Conservation (phyloP, 192 early-diverging fungal genomes). For the Spinellus fusiger region DNA sequence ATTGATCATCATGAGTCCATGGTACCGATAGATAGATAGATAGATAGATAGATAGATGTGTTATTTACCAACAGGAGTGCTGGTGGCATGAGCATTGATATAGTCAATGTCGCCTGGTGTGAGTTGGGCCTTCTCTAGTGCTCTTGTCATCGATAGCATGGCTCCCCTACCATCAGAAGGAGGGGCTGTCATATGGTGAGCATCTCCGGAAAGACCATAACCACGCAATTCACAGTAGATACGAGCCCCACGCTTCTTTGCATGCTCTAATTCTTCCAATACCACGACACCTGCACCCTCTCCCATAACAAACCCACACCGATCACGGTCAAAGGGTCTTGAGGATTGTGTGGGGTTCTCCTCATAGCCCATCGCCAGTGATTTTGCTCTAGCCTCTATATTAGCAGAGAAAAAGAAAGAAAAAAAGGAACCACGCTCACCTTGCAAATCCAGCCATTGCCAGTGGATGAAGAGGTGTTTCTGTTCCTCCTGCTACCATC, state of each 20-base stretch:
- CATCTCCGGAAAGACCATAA: conserved; percentile 90
- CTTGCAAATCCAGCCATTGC: conserved; percentile 82
- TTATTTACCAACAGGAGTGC: conserved; percentile 65
- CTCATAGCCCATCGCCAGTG: conserved; percentile 80
- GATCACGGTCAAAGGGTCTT: conserved; percentile 82
- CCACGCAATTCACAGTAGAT: conserved; percentile 89
- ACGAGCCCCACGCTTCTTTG: conserved; percentile 70
- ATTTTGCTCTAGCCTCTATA: conserved; percentile 49
- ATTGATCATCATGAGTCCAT: no score
- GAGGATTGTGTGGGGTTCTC: conserved; percentile 73
- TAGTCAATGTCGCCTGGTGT: conserved; percentile 67
- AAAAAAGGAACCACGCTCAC: background rate
- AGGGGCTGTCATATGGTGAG: conserved; percentile 91
- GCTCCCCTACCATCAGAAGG: conserved; percentile 82
- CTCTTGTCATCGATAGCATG: conserved; percentile 78
- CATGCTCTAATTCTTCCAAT: conserved; percentile 87
- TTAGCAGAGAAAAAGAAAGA: background rate
- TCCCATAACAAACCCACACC: conserved; percentile 92
- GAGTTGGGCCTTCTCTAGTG: conserved; percentile 59
- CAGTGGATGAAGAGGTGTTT: conserved; percentile 80
- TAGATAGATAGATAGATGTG: background rate
- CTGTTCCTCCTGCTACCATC: conserved; percentile 90
- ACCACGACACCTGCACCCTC: conserved; percentile 88
- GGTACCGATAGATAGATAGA: no score
- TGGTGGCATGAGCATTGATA: conserved; percentile 93